Percentiles rank a stretch among this genome's conserved stretches.
Evolutionary conservation across 1,139 yeast species (phyloP).

Genomic region (Hansenula lynferdii): DNA sequence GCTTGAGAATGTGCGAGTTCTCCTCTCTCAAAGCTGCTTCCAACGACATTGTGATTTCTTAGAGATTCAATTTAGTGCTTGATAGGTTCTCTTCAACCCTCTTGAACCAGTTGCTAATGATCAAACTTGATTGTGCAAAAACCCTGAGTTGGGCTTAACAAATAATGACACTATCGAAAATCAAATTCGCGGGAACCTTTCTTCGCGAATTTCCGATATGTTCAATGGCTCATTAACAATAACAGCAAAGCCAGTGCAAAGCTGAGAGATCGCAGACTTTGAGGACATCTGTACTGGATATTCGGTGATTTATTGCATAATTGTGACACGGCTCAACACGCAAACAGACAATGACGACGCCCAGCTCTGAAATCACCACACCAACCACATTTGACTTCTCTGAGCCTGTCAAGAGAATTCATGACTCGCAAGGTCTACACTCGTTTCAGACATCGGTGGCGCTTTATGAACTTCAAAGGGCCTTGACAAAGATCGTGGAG

Average conservation of each 20-base stretch:
- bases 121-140: no score
- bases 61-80: neutral
- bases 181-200: no score
- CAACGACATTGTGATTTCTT: constrained; percentile 30
- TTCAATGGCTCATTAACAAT: no score
- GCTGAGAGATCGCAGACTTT: no score
- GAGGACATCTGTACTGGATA: no score
- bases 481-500: constrained; percentile 26
- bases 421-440: constrained; percentile 33
- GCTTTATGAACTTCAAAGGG: constrained; percentile 26
- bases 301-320: no score
- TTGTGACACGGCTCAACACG: no score
- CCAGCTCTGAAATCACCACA: neutral
- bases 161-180: no score
- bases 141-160: no score
- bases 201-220: no score
- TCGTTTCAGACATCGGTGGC: constrained; percentile 37
- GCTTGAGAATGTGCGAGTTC: constrained; percentile 32
- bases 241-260: no score
- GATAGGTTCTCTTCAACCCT: neutral
- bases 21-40: constrained; percentile 44
- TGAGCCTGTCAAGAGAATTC: constrained; percentile 35
- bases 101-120: neutral
- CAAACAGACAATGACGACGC: neutral
- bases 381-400: constrained; percentile 18